Percentiles rank a stretch among this genome's conserved stretches.
phyloP scores from a whole-genome alignment of 2,329 filamentous ascomycete species.

The Pyrenochaeta sp. region DNA sequence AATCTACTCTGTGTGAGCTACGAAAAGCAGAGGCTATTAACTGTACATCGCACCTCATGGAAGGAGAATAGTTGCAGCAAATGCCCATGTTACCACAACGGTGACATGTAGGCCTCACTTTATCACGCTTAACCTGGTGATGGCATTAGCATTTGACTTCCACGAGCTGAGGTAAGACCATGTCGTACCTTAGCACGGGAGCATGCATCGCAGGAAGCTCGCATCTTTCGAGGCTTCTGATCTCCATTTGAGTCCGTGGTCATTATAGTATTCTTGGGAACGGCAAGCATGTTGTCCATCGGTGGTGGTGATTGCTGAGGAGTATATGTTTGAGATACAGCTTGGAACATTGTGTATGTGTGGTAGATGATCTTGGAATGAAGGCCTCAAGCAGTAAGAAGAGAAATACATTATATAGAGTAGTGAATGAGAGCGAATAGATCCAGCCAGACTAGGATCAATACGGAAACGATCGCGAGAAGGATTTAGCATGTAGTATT shows the following conservation, averaged over 20 bases:
- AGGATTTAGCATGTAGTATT: slow-evolving; percentile 25
- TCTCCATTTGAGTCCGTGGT: slow-evolving; percentile 32
- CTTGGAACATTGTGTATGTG: slow-evolving; percentile 40
- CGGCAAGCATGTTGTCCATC: slow-evolving; percentile 33
- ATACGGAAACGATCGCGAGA: slow-evolving; percentile 32
- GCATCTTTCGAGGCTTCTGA: slow-evolving; percentile 46
- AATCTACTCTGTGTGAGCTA: slow-evolving; percentile 35
- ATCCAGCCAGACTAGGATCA: slow-evolving; percentile 22
- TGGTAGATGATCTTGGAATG: slow-evolving; percentile 19
- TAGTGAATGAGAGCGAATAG: slow-evolving; percentile 22
- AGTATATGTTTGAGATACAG: slow-evolving; percentile 34
- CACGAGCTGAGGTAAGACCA: neutral
- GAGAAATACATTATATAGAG: slow-evolving; percentile 43
- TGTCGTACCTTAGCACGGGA: slow-evolving; percentile 38
- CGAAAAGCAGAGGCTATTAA: neutral
- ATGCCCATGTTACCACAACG: slow-evolving; percentile 49
- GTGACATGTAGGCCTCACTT: slow-evolving; percentile 48
- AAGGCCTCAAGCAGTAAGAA: slow-evolving; percentile 22
- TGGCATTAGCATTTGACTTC: slow-evolving; percentile 6
- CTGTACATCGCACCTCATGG: slow-evolving; percentile 43
- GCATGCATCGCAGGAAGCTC: no score
- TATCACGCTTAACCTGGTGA: slow-evolving; percentile 46
- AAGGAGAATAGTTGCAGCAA: slow-evolving; percentile 51
- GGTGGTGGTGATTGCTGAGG: slow-evolving; percentile 33
- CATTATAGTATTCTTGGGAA: slow-evolving; percentile 28